Conservation (phyloP, 345 rosid genomes). For the Aurinia saxatilis region DNA sequence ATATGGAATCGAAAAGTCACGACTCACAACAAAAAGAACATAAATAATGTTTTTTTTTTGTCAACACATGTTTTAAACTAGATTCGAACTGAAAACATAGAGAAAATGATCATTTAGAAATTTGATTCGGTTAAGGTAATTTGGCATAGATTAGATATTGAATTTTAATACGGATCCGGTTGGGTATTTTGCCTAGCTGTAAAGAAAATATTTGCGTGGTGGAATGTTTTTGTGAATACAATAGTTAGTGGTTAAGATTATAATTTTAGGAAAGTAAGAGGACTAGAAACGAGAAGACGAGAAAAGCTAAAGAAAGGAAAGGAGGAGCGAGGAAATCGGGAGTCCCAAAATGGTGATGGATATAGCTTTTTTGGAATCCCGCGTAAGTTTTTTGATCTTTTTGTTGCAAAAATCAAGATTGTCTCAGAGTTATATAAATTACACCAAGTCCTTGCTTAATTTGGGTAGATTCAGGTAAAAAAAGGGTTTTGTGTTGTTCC, state of each 20-base stretch:
- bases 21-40: too few species aligned
- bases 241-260: not conserved
- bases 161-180: too few species aligned
- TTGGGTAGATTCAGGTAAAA: conserved; percentile 16
- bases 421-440: conserved; percentile 9
- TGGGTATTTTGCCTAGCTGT: too few species aligned
- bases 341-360: conserved; percentile 3
- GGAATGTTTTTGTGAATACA: not conserved
- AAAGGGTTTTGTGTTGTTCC: conserved; percentile 8
- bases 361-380: conserved; percentile 11
- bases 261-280: not conserved
- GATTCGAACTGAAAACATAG: too few species aligned
- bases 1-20: too few species aligned
- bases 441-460: not conserved
- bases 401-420: not conserved
- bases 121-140: too few species aligned
- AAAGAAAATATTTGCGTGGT: too few species aligned
- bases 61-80: too few species aligned
- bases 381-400: not conserved
- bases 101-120: too few species aligned
- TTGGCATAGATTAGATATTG: too few species aligned
- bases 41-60: too few species aligned
- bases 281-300: not conserved
- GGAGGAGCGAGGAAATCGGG: conserved; percentile 28
- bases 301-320: conserved; percentile 17